Evolutionary conservation across 129 eudicot species (phyloP).

Genomic region (Deinandra increscens): DNA sequence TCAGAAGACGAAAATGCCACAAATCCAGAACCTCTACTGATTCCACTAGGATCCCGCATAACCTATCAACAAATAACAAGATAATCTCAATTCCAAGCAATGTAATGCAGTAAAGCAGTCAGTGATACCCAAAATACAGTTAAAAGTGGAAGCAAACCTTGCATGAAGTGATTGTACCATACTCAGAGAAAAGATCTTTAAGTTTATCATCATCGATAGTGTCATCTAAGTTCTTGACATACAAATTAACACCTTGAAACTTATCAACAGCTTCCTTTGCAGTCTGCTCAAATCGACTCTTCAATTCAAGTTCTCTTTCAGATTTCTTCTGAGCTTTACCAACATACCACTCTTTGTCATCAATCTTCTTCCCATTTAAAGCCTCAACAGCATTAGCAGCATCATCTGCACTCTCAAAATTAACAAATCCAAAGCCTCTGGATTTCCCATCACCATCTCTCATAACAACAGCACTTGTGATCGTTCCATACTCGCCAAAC

Average conservation of each 20-base stretch:
- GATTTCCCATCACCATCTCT: conserved; percentile 41
- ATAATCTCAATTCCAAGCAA: too few species aligned
- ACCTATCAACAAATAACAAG: conserved; percentile 52
- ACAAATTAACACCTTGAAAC: conserved; percentile 34
- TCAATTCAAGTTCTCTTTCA: conserved; percentile 44
- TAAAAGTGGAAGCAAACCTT: conserved; percentile 30
- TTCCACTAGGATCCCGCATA: conserved; percentile 66
- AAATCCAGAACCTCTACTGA: conserved; percentile 70
- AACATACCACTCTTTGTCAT: conserved; percentile 22
- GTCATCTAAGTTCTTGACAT: conserved; percentile 14
- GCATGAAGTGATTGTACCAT: conserved; percentile 38
- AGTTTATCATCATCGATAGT: conserved; percentile 4
- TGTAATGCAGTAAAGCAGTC: too few species aligned
- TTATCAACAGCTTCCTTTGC: conserved; percentile 38
- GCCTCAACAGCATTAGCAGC: conserved; percentile 40
- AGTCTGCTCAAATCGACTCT: conserved; percentile 34
- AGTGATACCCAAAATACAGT: too few species aligned
- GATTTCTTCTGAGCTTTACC: conserved; percentile 26
- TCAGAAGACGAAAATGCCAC: conserved; percentile 66
- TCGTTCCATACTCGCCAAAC: conserved; percentile 39
- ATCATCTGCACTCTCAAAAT: conserved; percentile 19
- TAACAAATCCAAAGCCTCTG: conserved; percentile 33
- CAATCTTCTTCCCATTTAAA: conserved; percentile 37
- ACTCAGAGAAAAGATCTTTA: conserved; percentile 1
- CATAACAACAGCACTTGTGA: conserved; percentile 45